Percentiles rank a stretch among this genome's conserved stretches.
These are phyloP conservation scores for Stellera chamaejasme DNA, from an alignment of 345 rosid species.

Conservation along the genomic window DNA sequence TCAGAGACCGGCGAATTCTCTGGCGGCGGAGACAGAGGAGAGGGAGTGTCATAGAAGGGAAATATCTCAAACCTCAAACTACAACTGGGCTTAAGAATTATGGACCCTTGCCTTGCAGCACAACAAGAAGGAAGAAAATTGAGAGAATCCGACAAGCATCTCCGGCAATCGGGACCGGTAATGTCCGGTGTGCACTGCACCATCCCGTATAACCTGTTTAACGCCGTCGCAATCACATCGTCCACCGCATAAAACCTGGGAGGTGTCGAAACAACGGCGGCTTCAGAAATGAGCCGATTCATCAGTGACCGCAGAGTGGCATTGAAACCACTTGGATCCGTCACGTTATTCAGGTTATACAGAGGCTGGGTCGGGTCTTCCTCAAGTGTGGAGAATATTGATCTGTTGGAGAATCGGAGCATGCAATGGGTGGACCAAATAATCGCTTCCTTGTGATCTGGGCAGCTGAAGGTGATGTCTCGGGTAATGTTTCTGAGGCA, in stretches of 20 bases:
- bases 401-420: conserved; percentile 36
- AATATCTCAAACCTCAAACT: conserved; percentile 13
- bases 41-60: conserved; percentile 9
- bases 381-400: conserved; percentile 20
- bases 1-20: too few relatives aligned
- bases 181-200: conserved; percentile 56
- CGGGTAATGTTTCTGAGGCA: conserved; percentile 21
- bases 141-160: conserved; percentile 21
- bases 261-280: conserved; percentile 7
- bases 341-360: conserved; percentile 9
- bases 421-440: conserved; percentile 32
- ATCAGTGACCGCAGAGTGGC: conserved; percentile 14
- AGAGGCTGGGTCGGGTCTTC: conserved; percentile 5
- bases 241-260: conserved; percentile 18
- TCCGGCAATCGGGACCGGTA: conserved; percentile 21
- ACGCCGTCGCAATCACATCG: conserved; percentile 7
- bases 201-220: conserved; percentile 14
- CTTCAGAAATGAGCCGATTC: conserved; percentile 16
- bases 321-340: conserved; percentile 19
- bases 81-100: conserved; percentile 17
- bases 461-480: conserved; percentile 21
- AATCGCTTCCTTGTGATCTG: conserved; percentile 25
- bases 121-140: conserved; percentile 21
- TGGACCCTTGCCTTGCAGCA: conserved; percentile 22
- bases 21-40: too few relatives aligned